Evolutionary conservation across 192 early-diverging fungal species (phyloP), one percentile per base, ranked within the genome.

Genomic region (Podila minutissima): DNA sequence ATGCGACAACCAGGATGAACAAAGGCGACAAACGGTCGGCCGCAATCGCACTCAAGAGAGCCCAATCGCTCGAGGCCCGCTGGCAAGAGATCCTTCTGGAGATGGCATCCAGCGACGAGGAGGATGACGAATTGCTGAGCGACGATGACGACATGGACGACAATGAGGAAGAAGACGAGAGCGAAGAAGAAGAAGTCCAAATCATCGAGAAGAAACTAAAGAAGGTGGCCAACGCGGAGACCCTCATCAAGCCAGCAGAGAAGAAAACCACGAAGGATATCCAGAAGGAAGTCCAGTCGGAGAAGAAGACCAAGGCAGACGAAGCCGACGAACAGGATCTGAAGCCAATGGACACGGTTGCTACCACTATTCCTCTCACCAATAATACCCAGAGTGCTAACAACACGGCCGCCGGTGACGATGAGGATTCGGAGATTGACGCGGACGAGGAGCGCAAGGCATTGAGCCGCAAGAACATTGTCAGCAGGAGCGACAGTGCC

Each of bases 11-110:
- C 2, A 55, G 65, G 31, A 81, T 81, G 77, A 81, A 73, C 71
- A 81, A 81, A 55, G 71, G 77, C 2, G 77, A 81, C 33, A 81
- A 81, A 51, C 61, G 71, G 13, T 81, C 77, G 0, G 77, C 77
- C 13, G 59, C 77, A 9, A 81, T 73, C 29, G 71, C 77, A 3
- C 58, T 81, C 15, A 81, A 81, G 71, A 65, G 77, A 32, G 70
- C 77, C 2, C 70, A 81, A 37, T 66, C 77, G 0, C 62, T 81
- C 6, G 77, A 81, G 77, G 49, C 77, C 5, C 59, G 71, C 0
- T 81, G 77, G 77, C 77, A 73, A 20, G 77, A 81, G 57, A 48
- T 81, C 29, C 28, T 81, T 66, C 22, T 81, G 26, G 77, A 81
- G 67, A 64, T 81, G 71, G 77, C 71, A 2, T 81, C 77, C 6